These are phyloP conservation scores for Globisporangium nagaii DNA, from an alignment of 352 stramenopile species.

Conservation along the genomic window DNA sequence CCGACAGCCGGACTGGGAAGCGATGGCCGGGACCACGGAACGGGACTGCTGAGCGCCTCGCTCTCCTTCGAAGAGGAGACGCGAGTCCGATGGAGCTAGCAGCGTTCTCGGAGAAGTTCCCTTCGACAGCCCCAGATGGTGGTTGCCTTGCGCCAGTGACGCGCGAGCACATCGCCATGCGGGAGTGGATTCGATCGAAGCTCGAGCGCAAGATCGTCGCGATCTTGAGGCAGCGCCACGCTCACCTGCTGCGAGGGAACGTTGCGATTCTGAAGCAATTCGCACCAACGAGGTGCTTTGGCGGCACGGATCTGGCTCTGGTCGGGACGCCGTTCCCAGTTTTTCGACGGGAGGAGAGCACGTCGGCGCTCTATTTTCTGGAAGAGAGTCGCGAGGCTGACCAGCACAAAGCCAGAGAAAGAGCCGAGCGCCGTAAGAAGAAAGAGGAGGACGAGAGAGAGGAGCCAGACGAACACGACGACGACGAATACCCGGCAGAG, in stretches of 20 bases:
- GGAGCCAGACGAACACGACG: background rate
- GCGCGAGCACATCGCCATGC: constrained; percentile 35
- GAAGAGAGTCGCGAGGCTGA: constrained; percentile 17
- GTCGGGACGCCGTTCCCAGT: constrained; percentile 33
- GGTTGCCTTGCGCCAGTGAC: constrained; percentile 23
- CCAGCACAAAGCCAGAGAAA: background rate
- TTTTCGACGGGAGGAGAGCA: constrained; percentile 13
- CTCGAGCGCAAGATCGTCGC: constrained; percentile 35
- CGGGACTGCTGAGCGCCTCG: constrained; percentile 19
- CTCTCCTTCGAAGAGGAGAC: constrained; percentile 14
- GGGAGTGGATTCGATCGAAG: constrained; percentile 39
- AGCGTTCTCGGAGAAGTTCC: background rate
- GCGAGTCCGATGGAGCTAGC: background rate
- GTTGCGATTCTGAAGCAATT: constrained; percentile 23
- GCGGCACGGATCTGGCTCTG: constrained; percentile 17
- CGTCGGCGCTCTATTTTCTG: constrained; percentile 37
- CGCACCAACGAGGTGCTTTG: constrained; percentile 8
- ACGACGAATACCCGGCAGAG: too few species aligned
- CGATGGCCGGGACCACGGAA: constrained; percentile 20
- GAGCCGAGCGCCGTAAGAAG: too few species aligned
- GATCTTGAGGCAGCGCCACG: constrained; percentile 38
- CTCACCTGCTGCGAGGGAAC: constrained; percentile 35
- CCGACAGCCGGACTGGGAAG: constrained; percentile 32
- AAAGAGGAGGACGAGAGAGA: background rate
- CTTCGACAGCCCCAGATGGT: background rate